These are phyloP conservation scores for Litchi chinensis DNA, from an alignment of 345 rosid species.

Conservation along the genomic window DNA sequence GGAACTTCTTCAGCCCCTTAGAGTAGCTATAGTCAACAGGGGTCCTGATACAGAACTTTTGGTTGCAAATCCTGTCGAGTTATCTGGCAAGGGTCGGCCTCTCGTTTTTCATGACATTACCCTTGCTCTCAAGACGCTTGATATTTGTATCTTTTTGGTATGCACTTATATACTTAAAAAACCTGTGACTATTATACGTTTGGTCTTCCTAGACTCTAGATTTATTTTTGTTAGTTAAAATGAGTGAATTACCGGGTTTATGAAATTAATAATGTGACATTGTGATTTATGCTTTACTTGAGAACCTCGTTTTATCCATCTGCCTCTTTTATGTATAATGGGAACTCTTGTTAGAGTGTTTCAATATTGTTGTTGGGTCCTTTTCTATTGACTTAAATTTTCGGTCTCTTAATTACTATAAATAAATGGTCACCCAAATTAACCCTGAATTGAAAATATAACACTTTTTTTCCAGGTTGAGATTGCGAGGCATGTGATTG, in stretches of 20 bases:
- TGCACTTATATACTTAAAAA: slow-evolving; percentile 8
- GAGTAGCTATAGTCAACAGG: slow-evolving; percentile 72
- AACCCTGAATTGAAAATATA: too few relatives aligned
- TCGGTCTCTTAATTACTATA: too few relatives aligned
- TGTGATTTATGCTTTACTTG: too few relatives aligned
- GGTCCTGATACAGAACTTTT: slow-evolving; percentile 94
- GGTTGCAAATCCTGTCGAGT: slow-evolving; percentile 90
- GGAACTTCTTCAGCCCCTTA: slow-evolving; percentile 78
- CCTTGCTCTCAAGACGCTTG: slow-evolving; percentile 76
- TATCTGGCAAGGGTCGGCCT: slow-evolving; percentile 95
- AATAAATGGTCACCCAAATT: too few relatives aligned
- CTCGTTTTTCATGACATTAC: slow-evolving; percentile 88
- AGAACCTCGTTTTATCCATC: too few relatives aligned
- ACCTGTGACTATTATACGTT: background rate
- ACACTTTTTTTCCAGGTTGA: slow-evolving; percentile 61
- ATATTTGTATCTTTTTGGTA: slow-evolving; percentile 87
- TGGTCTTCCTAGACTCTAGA: background rate
- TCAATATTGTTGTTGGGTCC: too few relatives aligned
- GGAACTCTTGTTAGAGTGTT: too few relatives aligned
- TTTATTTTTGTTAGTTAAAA: background rate
- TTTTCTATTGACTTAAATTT: too few relatives aligned
- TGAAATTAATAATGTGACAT: slow-evolving; percentile 1
- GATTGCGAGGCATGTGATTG: slow-evolving; percentile 69
- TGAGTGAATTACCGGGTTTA: slow-evolving; percentile 1
- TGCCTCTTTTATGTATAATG: too few relatives aligned